These are phyloP conservation scores for Friedmanniomyces simplex DNA, from an alignment of 495 filamentous ascomycete species.

Conservation along the genomic window DNA sequence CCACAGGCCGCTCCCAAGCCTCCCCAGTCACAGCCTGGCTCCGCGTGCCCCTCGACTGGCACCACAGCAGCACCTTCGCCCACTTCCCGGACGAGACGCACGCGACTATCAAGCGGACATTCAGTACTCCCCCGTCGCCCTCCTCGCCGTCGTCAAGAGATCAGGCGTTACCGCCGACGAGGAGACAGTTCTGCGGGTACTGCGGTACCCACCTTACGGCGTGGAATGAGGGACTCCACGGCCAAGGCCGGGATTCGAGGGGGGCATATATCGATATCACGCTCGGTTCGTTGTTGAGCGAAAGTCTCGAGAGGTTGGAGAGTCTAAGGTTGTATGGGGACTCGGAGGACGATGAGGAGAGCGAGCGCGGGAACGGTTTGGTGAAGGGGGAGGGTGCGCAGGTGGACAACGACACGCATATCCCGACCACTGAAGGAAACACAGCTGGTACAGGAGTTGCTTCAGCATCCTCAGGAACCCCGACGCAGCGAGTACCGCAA, in stretches of 20 bases:
- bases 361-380: slow-evolving; percentile 26
- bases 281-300: slow-evolving; percentile 55
- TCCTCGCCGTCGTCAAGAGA: too few species aligned
- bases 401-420: neutral
- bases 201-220: slow-evolving; percentile 73
- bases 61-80: slow-evolving; percentile 57
- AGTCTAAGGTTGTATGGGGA: slow-evolving; percentile 49
- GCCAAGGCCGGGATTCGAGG: slow-evolving; percentile 35
- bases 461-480: too few species aligned
- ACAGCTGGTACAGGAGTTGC: too few species aligned
- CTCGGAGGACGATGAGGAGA: slow-evolving; percentile 21
- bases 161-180: slow-evolving; percentile 33
- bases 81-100: slow-evolving; percentile 72
- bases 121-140: slow-evolving; percentile 31
- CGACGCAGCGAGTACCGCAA: slow-evolving; percentile 2
- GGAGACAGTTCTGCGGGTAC: slow-evolving; percentile 80
- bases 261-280: slow-evolving; percentile 66
- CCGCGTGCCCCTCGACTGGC: slow-evolving; percentile 67
- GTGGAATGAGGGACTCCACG: slow-evolving; percentile 61
- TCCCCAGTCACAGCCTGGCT: slow-evolving; percentile 68
- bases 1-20: slow-evolving; percentile 52
- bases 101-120: slow-evolving; percentile 57
- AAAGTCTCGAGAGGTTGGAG: slow-evolving; percentile 57
- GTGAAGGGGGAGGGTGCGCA: neutral
- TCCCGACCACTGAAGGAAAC: neutral